Base-by-base conservation (phyloP, 2,329 filamentous ascomycete species). In the Capronia coronata region DNA sequence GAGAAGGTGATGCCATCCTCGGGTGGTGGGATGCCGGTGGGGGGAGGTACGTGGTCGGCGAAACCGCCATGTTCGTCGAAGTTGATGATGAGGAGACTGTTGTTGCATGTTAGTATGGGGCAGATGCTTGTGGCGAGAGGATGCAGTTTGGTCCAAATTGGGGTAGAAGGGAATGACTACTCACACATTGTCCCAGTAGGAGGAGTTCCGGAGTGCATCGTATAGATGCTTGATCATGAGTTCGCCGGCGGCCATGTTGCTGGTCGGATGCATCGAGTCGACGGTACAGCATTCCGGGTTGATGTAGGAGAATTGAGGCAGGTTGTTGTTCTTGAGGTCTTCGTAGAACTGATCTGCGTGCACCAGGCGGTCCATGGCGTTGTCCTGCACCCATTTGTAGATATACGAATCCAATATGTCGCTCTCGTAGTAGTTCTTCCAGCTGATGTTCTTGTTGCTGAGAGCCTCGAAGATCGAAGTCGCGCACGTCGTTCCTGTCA, bases 291-390 rank as follows among this genome's bases (percentile, higher is more conserved):
- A 54, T 46, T 54, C 52, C 11, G 71, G 71, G 11, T 72, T 74
- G 51, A 74, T 68, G 57, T 73, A 74, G 52, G 76, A 74, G 67
- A 80, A 85, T 70, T 90, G 86, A 2, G 86, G 86, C 10, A 90
- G 76, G 41, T 71, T 75, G 61, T 82, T 68, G 55, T 68, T 71
- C 48, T 75, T 68, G 9, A 90, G 72, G 60, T 93, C 87, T 41
- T 77, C 69, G 60, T 82, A 75, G 71, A 91, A 89, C 59, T 75
- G 63, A 43, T 51, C 48, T 16, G 52, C 52, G 18, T 54, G 52
- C 18, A 51, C 48, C 19, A 54, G 35, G 14, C 37, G 18, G 19
- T 54, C 52, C 52, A 54, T 54, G 3, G 52, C 48, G 38, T 54
- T 51, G 35, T 54, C 52, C 16, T 54, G 52, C 22, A 54, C 52